These are phyloP conservation scores for Anastatica hierochuntica DNA, from an alignment of 345 rosid genomes.

Conservation along the genomic window DNA sequence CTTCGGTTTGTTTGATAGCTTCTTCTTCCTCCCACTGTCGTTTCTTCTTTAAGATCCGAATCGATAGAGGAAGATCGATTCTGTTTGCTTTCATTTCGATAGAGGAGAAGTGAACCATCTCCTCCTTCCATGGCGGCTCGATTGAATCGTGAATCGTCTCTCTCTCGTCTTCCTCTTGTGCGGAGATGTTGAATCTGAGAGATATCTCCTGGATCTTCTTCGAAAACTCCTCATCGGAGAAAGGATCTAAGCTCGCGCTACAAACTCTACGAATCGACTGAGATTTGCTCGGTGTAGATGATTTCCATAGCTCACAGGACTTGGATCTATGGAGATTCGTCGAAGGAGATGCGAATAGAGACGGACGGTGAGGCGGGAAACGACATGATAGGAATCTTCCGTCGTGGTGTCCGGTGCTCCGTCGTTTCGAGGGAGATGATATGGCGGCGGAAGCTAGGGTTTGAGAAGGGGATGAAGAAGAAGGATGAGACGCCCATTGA, in stretches of 20 bases:
- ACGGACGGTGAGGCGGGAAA: slow-evolving; percentile 24
- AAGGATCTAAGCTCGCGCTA: slow-evolving; percentile 50
- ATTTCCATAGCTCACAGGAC: slow-evolving; percentile 34
- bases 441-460: slow-evolving; percentile 44
- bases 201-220: slow-evolving; percentile 47
- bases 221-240: slow-evolving; percentile 69
- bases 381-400: slow-evolving; percentile 26
- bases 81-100: slow-evolving; percentile 79
- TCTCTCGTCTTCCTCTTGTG: too few species aligned
- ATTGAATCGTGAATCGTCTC: slow-evolving; percentile 11
- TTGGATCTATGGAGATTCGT: slow-evolving; percentile 32
- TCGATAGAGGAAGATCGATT: slow-evolving; percentile 69
- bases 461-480: slow-evolving; percentile 54
- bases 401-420: slow-evolving; percentile 15
- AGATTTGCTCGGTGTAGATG: slow-evolving; percentile 20
- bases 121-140: slow-evolving; percentile 27
- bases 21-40: slow-evolving; percentile 66
- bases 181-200: slow-evolving; percentile 44
- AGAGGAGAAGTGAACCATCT: slow-evolving; percentile 32
- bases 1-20: slow-evolving; percentile 48
- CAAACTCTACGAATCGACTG: slow-evolving; percentile 33
- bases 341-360: slow-evolving; percentile 39
- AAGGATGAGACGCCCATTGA: slow-evolving; percentile 56
- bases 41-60: slow-evolving; percentile 70
- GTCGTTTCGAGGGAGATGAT: slow-evolving; percentile 54